Evolutionary conservation across 257 asterid genomes (phyloP), one percentile per base, ranked within the genome.

Genomic region (Hygrophila difformis): DNA sequence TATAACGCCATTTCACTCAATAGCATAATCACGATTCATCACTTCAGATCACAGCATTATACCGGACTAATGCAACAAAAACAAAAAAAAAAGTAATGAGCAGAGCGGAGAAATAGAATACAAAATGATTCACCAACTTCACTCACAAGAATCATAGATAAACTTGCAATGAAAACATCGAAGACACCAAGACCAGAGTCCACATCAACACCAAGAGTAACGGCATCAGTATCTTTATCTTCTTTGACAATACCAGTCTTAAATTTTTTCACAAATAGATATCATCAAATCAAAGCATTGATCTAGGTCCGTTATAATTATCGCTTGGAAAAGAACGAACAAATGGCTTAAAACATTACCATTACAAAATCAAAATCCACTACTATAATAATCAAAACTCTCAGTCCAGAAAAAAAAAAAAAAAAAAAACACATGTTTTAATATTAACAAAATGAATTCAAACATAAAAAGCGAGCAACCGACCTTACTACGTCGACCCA

Each of bases 121-220:
- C 31, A 26, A 8, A 12, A 44, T 4, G 6, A 19, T 44, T 31
- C 1, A 10, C 42, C 8, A 1, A 88, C 97, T 96, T 89, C 96
- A 14, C 91, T 85, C 74, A 85, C 96, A 59, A 89, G 67, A 55
- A 89, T 89, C 94, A 89, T 85, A 23, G 93, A 82, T 33, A 89
- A 73, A 74, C 98, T 89, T 16, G 98, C 93, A 53, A 89, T 67
- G 43, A 82, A 75, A 45, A 84, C 98, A 63, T 89, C 98, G 61
- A 82, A 67, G 18, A 76, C 49, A 29, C 98, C 98, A 55, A 81
- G 91, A 49, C 82, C 89, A n/a, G 96, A 63, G 49, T 84, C 91
- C 74, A 77, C 31, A 13, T 62, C 58, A 17, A 75, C 73, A 16
- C 56, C 87, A 54, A 71, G 51, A 58, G 64, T 66, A 44, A 71